phyloP scores from a whole-genome alignment of 257 asterid species.

The Nicotiana tabacum region DNA sequence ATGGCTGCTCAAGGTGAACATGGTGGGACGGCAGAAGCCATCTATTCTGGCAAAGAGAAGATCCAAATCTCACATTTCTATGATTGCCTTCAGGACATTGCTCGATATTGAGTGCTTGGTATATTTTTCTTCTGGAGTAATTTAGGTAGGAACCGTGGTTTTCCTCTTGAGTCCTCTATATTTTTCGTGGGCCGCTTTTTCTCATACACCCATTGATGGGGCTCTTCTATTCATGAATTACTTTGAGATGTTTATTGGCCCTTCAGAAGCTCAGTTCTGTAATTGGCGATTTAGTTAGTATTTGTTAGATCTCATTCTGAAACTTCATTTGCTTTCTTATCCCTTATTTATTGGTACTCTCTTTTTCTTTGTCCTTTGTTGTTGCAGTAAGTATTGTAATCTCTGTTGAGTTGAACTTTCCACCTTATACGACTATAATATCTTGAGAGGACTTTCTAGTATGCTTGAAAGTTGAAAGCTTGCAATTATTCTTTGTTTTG shows the following conservation, averaged over 20 bases:
- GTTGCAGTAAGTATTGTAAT: not conserved
- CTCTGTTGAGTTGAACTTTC: not conserved
- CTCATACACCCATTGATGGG: not conserved
- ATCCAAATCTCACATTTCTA: conserved; percentile 66
- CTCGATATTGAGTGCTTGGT: conserved; percentile 33
- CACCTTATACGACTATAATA: not conserved
- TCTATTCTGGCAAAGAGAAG: conserved; percentile 74
- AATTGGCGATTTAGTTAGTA: not conserved
- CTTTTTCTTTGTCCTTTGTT: not conserved
- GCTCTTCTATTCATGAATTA: not conserved
- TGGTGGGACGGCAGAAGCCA: conserved; percentile 83
- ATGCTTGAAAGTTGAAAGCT: not conserved
- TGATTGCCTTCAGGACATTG: conserved; percentile 75
- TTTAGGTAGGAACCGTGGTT: not conserved
- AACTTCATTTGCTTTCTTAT: not conserved
- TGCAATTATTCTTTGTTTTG: not conserved
- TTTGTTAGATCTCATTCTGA: not conserved
- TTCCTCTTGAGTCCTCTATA: not conserved
- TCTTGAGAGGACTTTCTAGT: not conserved
- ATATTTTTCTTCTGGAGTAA: not conserved
- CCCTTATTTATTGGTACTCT: not conserved
- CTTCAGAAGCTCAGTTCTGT: not conserved
- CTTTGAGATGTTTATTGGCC: not conserved
- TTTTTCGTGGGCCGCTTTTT: not conserved
- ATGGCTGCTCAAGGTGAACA: conserved; percentile 97